Evolutionary conservation across 2,329 filamentous ascomycete species (phyloP).

Genomic region (Chrysosporium queenslandicum): DNA sequence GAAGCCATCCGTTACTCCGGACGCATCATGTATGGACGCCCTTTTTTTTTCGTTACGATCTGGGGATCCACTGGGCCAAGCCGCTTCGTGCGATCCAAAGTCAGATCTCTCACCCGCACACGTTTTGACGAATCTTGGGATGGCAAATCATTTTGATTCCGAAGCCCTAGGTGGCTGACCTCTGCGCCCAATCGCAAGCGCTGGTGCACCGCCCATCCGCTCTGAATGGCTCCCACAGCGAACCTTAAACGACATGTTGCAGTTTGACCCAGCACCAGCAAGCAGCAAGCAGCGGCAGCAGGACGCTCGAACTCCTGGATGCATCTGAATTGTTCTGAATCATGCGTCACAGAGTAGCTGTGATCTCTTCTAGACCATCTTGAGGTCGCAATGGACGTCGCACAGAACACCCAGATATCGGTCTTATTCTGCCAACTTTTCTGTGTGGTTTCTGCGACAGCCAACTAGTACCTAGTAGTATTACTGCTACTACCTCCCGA

Average conservation of each 20-base stretch:
- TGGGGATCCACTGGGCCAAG: slow-evolving; percentile 6
- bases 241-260: no score
- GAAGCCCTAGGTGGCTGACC: not conserved
- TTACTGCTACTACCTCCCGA: no score
- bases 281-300: not conserved
- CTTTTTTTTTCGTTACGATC: not conserved
- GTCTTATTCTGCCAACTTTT: slow-evolving; percentile 2
- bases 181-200: not conserved
- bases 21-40: no score
- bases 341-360: not conserved
- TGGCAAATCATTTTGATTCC: slow-evolving; percentile 4
- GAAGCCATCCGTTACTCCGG: slow-evolving; percentile 2
- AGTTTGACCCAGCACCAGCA: not conserved
- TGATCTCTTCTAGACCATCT: not conserved
- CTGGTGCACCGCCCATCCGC: not conserved
- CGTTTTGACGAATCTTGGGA: slow-evolving; percentile 9
- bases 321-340: not conserved
- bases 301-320: not conserved
- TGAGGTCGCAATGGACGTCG: not conserved
- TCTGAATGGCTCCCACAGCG: no score
- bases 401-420: not conserved
- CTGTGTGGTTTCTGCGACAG: not conserved
- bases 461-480: no score
- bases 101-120: slow-evolving; percentile 11
- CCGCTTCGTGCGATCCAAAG: slow-evolving; percentile 10